Percentiles rank a stretch among this genome's conserved stretches.
phyloP scores from a whole-genome alignment of 192 early-diverging fungal genomes.

The Mortierella hygrophila region DNA sequence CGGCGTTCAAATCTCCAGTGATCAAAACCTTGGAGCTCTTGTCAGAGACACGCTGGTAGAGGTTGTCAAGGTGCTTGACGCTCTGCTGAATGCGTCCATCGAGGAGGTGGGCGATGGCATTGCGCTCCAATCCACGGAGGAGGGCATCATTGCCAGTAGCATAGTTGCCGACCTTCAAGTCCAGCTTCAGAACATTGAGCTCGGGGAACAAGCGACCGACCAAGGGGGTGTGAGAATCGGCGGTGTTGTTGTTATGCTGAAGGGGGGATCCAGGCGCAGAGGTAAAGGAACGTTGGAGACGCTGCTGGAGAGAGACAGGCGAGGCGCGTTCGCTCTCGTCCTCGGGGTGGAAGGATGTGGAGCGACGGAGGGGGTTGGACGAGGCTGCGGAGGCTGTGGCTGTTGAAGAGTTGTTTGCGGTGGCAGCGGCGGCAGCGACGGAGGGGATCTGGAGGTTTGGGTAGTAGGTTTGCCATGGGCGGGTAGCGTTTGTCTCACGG shows the following conservation, averaged over 20 bases:
- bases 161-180: constrained; percentile 76
- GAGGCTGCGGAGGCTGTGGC: constrained; percentile 29
- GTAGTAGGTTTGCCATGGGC: constrained; percentile 76
- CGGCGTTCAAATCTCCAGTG: constrained; percentile 98
- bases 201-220: constrained; percentile 58
- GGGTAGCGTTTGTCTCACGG: constrained; percentile 71
- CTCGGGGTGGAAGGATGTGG: constrained; percentile 50
- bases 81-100: constrained; percentile 78
- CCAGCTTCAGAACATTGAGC: constrained; percentile 75
- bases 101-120: constrained; percentile 78
- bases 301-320: constrained; percentile 24
- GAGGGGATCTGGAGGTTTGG: constrained; percentile 51
- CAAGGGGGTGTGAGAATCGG: constrained; percentile 21
- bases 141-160: constrained; percentile 67
- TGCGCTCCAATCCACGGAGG: constrained; percentile 74
- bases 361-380: constrained; percentile 31
- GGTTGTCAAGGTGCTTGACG: constrained; percentile 83
- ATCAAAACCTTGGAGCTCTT: constrained; percentile 94
- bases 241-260: constrained; percentile 12
- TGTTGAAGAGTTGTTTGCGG: neutral
- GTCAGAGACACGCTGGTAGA: constrained; percentile 89
- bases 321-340: constrained; percentile 33
- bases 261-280: constrained; percentile 41
- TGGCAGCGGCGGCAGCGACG: constrained; percentile 24
- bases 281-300: constrained; percentile 54